These are phyloP conservation scores for Pezicula rhizophila DNA, from an alignment of 2,329 filamentous ascomycete genomes.

Conservation along the genomic window DNA sequence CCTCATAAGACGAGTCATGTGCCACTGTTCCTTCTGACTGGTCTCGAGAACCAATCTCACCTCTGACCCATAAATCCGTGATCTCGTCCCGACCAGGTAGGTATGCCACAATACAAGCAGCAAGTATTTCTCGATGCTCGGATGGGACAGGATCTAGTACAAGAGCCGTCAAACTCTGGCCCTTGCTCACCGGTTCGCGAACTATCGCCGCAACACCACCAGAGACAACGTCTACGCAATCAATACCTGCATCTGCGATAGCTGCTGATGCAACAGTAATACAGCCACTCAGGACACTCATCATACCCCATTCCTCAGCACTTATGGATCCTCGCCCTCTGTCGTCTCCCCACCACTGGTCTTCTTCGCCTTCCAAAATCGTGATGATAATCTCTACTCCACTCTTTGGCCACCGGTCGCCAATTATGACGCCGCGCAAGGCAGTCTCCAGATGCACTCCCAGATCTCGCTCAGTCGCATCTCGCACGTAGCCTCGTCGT, in stretches of 20 bases:
- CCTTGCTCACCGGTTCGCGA: constrained; percentile 29
- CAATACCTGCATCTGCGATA: constrained; percentile 89
- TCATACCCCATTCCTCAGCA: constrained; percentile 73
- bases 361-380: constrained; percentile 87
- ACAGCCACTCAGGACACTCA: constrained; percentile 87
- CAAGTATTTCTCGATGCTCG: constrained; percentile 71
- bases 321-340: constrained; percentile 41
- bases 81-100: constrained; percentile 82
- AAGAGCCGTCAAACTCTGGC: constrained; percentile 35
- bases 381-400: constrained; percentile 93
- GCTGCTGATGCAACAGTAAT: constrained; percentile 92
- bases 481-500: constrained; percentile 78
- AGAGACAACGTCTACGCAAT: constrained; percentile 84
- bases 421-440: constrained; percentile 81
- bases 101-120: constrained; percentile 87
- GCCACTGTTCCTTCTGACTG: constrained; percentile 30
- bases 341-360: constrained; percentile 57
- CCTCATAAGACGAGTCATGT: constrained; percentile 38
- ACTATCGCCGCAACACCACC: constrained; percentile 86
- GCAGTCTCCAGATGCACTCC: constrained; percentile 89
- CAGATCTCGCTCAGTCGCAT: constrained; percentile 80
- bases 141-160: constrained; percentile 78
- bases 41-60: constrained; percentile 41
- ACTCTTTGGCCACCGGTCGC: constrained; percentile 96
- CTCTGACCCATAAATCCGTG: constrained; percentile 92